Evolutionary conservation across 2,329 filamentous ascomycete species (phyloP).

Genomic region (Paecilomyces sp.): DNA sequence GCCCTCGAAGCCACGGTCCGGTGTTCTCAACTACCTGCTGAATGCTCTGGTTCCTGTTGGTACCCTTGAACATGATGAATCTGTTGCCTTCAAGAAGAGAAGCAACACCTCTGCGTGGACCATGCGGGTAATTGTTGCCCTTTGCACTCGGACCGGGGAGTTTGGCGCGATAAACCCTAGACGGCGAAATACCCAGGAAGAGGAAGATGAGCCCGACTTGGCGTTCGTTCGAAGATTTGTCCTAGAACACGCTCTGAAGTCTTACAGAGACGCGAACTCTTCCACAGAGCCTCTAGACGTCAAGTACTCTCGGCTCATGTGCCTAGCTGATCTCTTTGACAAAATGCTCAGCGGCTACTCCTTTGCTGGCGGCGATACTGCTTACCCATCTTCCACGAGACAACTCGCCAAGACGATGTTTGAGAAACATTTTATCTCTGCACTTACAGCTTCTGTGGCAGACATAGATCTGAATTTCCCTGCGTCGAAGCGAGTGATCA

Average conservation of each 20-base stretch:
- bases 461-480: constrained; percentile 95
- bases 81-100: constrained; percentile 74
- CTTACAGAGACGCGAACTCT: constrained; percentile 78
- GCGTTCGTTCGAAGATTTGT: constrained; percentile 93
- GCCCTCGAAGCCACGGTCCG: constrained; percentile 87
- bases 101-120: constrained; percentile 77
- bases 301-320: constrained; percentile 82
- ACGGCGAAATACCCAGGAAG: constrained; percentile 42
- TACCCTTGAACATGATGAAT: constrained; percentile 64
- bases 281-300: constrained; percentile 74
- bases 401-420: constrained; percentile 95
- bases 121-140: constrained; percentile 74
- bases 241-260: constrained; percentile 82
- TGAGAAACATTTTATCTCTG: constrained; percentile 89
- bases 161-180: constrained; percentile 53
- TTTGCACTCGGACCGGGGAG: constrained; percentile 84
- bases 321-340: constrained; percentile 84
- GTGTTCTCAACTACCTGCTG: constrained; percentile 87
- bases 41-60: constrained; percentile 65
- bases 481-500: constrained; percentile 85
- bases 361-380: constrained; percentile 47
- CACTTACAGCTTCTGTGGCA: constrained; percentile 83
- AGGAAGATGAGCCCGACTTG: constrained; percentile 46
- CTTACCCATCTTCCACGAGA: constrained; percentile 56
- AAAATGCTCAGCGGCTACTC: constrained; percentile 81